Evolutionary conservation across 495 filamentous ascomycete genomes (phyloP), one percentile per base, ranked within the genome.

Genomic region (Oidiodendron maius): DNA sequence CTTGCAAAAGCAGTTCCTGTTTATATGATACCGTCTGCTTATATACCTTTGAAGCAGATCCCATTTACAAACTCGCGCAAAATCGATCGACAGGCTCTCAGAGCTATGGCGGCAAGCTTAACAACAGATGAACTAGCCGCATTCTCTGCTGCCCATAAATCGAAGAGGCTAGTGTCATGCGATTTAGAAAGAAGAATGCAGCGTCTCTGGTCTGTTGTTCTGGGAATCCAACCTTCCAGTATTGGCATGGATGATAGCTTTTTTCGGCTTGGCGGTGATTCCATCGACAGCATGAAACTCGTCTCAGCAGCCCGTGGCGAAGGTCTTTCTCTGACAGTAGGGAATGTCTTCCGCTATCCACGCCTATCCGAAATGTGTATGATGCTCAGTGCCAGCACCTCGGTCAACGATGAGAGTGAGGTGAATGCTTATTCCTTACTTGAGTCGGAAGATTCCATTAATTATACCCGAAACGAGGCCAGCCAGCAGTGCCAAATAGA

Each of bases 271-370:
- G 82, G 83, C 10, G 83, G 83, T 36, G 83, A 87, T 51, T 85
- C 82, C 1, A 82, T 87, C 40, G 71, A 74, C 9, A 81, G 81
- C 2, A 85, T 87, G 72, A 80, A 77, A 58, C 67, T 86, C 40
- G 82, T 82, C 10, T 75, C 79, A 13, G 71, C 74, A 49, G 72
- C 74, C 17, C 75, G 69, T 16, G 51, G 43, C 4, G 71, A 75
- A 22, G 74, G 75, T 3, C 45, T 82, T 32, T 64, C 69, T 22
- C 55, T 83, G 37, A 79, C 73, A 3, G 80, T 83, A n/a, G 70
- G 75, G 0, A 61, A 69, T 34, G 61, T 76, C 1, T 82, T 83
- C 34, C 56, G 63, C 13, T 61, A 72, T 46, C 69, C 74, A 9
- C 70, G 69, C 1, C 68, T 80, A 5, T 68, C 66, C 24, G 68